Evolutionary conservation across 2,329 filamentous ascomycete genomes (phyloP).

Genomic region (Basipetospora chlamydospora): DNA sequence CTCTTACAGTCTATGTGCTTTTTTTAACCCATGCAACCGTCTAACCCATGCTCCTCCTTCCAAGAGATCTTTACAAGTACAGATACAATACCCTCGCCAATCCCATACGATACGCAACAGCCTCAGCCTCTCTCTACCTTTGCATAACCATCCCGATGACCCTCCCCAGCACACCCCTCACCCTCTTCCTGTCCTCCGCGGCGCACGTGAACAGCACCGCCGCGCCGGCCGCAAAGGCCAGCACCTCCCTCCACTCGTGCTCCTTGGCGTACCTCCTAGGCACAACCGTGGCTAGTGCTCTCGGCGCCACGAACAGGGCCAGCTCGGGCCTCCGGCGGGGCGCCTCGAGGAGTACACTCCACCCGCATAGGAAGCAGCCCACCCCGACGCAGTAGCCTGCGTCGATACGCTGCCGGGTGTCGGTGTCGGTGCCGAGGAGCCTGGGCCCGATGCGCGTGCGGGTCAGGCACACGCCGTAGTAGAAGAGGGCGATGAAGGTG

Average conservation of each 20-base stretch:
- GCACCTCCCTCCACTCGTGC: conserved; percentile 52
- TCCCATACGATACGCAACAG: not conserved
- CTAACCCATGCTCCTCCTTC: too few species aligned
- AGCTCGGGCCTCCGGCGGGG: conserved; percentile 55
- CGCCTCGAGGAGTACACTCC: conserved; percentile 65
- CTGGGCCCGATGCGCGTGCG: conserved; percentile 60
- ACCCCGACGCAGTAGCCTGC: conserved; percentile 52
- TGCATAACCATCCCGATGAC: conserved; percentile 38
- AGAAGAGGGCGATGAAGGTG: conserved; percentile 64
- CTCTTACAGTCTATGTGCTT: too few species aligned
- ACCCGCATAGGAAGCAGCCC: conserved; percentile 65
- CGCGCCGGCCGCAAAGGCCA: conserved; percentile 51
- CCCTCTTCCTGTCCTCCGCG: conserved; percentile 44
- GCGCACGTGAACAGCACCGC: conserved; percentile 57
- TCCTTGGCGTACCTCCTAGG: conserved; percentile 51
- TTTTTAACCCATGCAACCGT: too few species aligned
- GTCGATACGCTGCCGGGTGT: conserved; percentile 37
- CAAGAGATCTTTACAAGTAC: too few species aligned
- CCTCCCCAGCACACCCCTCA: conserved; percentile 54
- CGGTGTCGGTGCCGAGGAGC: conserved; percentile 40
- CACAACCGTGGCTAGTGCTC: conserved; percentile 60
- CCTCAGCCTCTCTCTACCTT: conserved; percentile 12
- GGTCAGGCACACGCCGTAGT: conserved; percentile 70
- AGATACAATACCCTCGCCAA: not conserved
- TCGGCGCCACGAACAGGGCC: conserved; percentile 65